Evolutionary conservation across 2,329 filamentous ascomycete genomes (phyloP), one percentile per base, ranked within the genome.

Genomic region (Monosporascus sp.): DNA sequence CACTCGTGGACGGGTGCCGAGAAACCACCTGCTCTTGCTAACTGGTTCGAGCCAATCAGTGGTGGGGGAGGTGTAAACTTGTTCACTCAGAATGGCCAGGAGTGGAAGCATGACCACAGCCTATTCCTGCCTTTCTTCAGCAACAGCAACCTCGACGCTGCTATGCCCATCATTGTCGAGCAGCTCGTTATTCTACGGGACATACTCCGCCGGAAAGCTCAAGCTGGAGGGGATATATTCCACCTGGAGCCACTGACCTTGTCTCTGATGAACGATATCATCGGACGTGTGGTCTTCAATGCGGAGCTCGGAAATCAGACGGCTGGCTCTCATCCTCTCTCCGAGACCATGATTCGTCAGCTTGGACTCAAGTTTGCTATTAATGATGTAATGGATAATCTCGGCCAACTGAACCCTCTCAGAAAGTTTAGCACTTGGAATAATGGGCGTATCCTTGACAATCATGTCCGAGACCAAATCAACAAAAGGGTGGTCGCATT

Each of bases 241-340:
- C 56, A 54, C 17, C 38, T 69, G 7, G 66, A 66, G 51, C 61
- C 67, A 5, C 43, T 69, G 5, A 51, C 54, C 1, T 53, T 68
- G 8, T 57, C 56, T n/a, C 61, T 69, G 47, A 68, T 69, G 65
- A 68, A 66, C 56, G 67, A 69, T 49, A 58, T 70, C 37, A 68
- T 66, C 19, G 66, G 66, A 40, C 61, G 61, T 7, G 53, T 68
- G 16, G 54, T 69, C 24, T 64, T 69, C 54, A 69, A 68, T 38
- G 57, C 64, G 2, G 60, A 67, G 26, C 53, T 69, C n/a, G 61
- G 61, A 7, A 68, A 66, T 22, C 68, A 69, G 52, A 66, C 63
- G 2, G 58, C 56, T 7, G 57, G 57, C 16, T 61, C 61, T 14
- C 64, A 69, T 36, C 67, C 67, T 1, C 63, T 69, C 38, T 64